These are phyloP conservation scores for Hypoxylon rickii DNA, from an alignment of 495 filamentous ascomycete species.

Conservation along the genomic window DNA sequence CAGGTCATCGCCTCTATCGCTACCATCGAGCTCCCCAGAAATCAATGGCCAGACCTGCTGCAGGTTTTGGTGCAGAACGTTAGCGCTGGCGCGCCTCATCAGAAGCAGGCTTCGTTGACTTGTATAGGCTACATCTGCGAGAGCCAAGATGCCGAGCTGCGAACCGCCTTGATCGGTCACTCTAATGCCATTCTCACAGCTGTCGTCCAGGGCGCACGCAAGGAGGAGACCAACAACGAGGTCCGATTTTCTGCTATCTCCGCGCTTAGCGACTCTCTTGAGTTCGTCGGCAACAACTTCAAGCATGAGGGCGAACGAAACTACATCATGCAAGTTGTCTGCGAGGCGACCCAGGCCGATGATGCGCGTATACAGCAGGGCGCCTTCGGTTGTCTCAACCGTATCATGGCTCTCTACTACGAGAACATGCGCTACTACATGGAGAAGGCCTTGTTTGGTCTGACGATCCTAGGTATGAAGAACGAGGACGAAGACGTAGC, in stretches of 20 bases:
- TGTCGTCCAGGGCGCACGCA: conserved; percentile 94
- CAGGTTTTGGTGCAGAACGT: conserved; percentile 85
- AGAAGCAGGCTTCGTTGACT: conserved; percentile 92
- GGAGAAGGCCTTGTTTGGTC: conserved; percentile 98
- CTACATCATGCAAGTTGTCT: conserved; percentile 99
- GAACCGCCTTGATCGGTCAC: conserved; percentile 77
- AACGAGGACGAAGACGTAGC: conserved; percentile 95
- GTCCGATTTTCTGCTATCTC: conserved; percentile 90
- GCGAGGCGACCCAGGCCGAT: conserved; percentile 92
- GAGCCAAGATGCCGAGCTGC: conserved; percentile 84
- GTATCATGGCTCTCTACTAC: conserved; percentile 97
- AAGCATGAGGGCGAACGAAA: conserved; percentile 98
- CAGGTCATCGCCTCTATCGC: conserved; percentile 96
- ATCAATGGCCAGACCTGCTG: conserved; percentile 98
- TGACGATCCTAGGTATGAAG: conserved; percentile 99
- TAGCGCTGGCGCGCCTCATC: conserved; percentile 76
- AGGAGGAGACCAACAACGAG: conserved; percentile 88
- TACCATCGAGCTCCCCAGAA: conserved; percentile 87
- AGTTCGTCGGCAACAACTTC: conserved; percentile 97
- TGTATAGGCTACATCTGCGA: conserved; percentile 98
- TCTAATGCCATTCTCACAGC: conserved; percentile 98
- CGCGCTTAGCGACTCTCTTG: conserved; percentile 93
- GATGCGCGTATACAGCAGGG: conserved; percentile 91
- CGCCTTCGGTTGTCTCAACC: conserved; percentile 94
- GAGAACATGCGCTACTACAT: conserved; percentile 99